A percentile compares a stretch with the other conserved stretches of the same genome.
phyloP scores from a whole-genome alignment of 192 early-diverging fungal species.

The Glomus cerebriforme region DNA sequence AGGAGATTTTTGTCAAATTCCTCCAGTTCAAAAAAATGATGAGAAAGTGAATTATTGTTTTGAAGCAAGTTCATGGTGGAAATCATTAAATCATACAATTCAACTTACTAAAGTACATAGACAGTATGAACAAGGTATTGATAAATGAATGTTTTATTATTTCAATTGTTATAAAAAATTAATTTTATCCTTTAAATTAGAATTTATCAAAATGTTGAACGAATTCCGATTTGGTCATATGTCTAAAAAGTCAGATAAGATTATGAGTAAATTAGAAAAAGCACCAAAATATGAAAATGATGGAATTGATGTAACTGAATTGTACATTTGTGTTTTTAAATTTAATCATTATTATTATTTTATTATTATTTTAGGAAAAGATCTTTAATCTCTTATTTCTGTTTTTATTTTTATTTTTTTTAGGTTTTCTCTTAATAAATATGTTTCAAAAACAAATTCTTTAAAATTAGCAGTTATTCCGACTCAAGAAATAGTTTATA shows the following conservation, averaged over 20 bases:
- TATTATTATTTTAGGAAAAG: too few species aligned
- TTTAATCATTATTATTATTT: too few species aligned
- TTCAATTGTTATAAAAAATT: too few species aligned
- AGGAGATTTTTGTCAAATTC: constrained; percentile 83
- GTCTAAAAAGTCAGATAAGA: constrained; percentile 50
- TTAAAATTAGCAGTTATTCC: constrained; percentile 52
- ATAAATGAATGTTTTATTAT: not conserved
- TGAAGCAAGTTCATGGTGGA: constrained; percentile 61
- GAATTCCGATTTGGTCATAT: constrained; percentile 79
- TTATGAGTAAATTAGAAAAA: constrained; percentile 53
- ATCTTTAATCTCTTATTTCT: not conserved
- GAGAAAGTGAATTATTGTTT: constrained; percentile 56
- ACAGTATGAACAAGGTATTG: constrained; percentile 63
- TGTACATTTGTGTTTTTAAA: constrained; percentile 31
- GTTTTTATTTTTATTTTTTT: not conserved
- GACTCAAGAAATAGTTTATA: constrained; percentile 49
- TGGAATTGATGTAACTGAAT: constrained; percentile 66
- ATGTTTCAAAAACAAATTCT: constrained; percentile 75
- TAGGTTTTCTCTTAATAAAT: constrained; percentile 25
- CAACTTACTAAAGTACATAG: constrained; percentile 80
- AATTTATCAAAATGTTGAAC: constrained; percentile 80
- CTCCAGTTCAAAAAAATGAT: constrained; percentile 58
- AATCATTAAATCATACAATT: constrained; percentile 53
- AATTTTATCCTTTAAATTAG: not conserved
- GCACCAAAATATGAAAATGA: constrained; percentile 54